These are phyloP conservation scores for Termitomyces bulborhizus DNA, from an alignment of 768 basidiomycete species.

Conservation along the genomic window DNA sequence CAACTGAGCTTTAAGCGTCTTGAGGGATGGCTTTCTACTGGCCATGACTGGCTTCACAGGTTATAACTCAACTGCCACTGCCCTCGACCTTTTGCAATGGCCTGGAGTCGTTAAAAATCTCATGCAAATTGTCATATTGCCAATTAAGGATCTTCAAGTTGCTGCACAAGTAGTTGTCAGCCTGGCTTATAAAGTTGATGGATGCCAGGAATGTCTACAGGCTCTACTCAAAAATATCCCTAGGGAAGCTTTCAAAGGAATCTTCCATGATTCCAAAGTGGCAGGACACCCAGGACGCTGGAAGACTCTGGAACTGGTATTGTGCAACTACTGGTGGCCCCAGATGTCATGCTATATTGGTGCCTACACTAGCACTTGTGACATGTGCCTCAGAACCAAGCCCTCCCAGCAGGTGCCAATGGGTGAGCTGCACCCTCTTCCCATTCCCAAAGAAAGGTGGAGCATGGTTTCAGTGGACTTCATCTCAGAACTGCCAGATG, in stretches of 20 bases:
- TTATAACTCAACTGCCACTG: conserved; percentile 43
- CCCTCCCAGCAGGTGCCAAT: too few species aligned
- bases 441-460: too few species aligned
- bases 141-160: conserved; percentile 64
- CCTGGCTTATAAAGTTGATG: conserved; percentile 85
- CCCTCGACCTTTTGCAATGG: conserved; percentile 48
- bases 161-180: conserved; percentile 78
- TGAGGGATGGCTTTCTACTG: conserved; percentile 59
- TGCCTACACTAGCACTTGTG: too few species aligned
- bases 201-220: conserved; percentile 82
- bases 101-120: conserved; percentile 54
- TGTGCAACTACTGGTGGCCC: too few species aligned
- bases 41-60: conserved; percentile 62
- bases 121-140: conserved; percentile 74
- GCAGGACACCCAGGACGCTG: too few species aligned
- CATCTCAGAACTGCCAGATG: too few species aligned
- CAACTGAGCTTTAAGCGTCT: conserved; percentile 51
- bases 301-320: too few species aligned
- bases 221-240: conserved; percentile 67
- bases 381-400: too few species aligned
- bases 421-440: too few species aligned
- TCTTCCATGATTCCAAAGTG: too few species aligned
- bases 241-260: conserved; percentile 59
- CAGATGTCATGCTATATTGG: too few species aligned
- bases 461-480: too few species aligned